Percentiles rank a stretch among this genome's conserved stretches.
Conservation (phyloP, 225 moss, liverwort and hornwort species). For the Thuidium tamariscinum region DNA sequence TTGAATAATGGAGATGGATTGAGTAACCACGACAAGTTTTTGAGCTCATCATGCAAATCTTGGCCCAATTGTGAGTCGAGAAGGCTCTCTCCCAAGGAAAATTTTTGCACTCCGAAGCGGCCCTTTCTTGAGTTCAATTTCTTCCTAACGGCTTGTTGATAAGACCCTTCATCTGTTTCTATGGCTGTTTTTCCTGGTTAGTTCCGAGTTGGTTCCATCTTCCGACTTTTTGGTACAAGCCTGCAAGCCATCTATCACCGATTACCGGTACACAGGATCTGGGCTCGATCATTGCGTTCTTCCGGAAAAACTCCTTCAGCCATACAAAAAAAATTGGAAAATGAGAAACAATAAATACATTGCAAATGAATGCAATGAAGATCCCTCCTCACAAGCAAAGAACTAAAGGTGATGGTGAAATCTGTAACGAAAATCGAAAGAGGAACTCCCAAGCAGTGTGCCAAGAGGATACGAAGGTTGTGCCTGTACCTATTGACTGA, state of each 20-base stretch:
- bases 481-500: neutral
- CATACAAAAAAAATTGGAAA: neutral
- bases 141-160: neutral
- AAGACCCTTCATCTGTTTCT: neutral
- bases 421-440: neutral
- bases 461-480: neutral
- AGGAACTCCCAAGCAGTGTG: neutral
- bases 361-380: neutral
- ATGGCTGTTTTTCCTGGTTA: neutral
- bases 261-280: neutral
- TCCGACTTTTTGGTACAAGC: neutral
- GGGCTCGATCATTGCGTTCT: conserved; percentile 21
- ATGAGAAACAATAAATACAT: neutral
- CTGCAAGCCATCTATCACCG: neutral
- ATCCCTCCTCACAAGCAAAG: neutral
- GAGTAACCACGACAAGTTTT: no score
- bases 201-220: neutral
- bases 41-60: no score
- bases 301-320: conserved; percentile 12
- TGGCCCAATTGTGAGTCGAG: no score
- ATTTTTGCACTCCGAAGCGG: no score
- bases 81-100: no score
- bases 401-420: neutral
- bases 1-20: no score
- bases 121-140: no score